Base-by-base conservation (phyloP, 192 early-diverging fungal genomes). In the Entomortierella lignicola region DNA sequence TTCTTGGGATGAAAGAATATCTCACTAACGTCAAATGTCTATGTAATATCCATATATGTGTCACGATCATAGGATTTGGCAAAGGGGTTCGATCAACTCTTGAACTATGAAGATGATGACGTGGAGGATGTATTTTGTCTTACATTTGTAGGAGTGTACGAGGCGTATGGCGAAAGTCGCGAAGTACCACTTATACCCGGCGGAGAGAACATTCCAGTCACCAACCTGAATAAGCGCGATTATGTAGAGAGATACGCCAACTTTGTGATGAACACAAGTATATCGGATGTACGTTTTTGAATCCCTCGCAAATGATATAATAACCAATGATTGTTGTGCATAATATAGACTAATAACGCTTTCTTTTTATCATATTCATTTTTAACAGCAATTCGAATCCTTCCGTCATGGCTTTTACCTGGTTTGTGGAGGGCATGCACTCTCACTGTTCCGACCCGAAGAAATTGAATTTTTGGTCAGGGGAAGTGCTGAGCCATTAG, bases 381-480 rank as follows among this genome's bases (percentile, higher is more conserved):
- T 0, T 8, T 60, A 15, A 42, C 48, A 86, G 30, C 91, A 94
- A 81, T 97, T 97, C 66, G 89, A 90, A 55, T 89, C 93, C 4
- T 97, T 98, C 80, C 84, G 87, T 31, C 90, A 90, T 12, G 97
- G 97, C 4, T 95, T 98, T 58, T 91, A 94, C 81, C 84, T 91
- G 34, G 94, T 98, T 3, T 93, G 95, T 67, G 89, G 94, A 30
- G 92, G 97, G 41, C 95, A 95, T 80, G 93, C 96, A 5, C 70
- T 93, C 31, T 91, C 91, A 32, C 79, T 96, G 39, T 98, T 98
- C 75, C 85, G 94, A 72, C 90, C 97, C 8, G 95, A 96, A 82
- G 97, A 98, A 67, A 92, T 98, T 52, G 94, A 97, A 81, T 84
- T 94, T 64, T 82, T 97, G 31, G 92, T 98, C 30, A 87, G 94